phyloP scores from a whole-genome alignment of 192 early-diverging fungal species.

The Backusella circina region DNA sequence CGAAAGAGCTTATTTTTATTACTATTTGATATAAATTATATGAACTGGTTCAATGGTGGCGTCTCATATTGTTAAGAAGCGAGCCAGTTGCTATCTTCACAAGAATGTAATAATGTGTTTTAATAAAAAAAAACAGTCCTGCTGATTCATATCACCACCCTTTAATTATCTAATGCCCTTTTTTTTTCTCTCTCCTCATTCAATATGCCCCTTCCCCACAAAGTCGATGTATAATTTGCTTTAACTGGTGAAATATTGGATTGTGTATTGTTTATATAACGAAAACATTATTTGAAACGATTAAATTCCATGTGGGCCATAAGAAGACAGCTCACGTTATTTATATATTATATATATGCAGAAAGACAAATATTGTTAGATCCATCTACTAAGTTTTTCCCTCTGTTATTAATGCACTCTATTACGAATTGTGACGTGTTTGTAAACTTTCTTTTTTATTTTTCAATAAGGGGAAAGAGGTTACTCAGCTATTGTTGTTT shows the following conservation, averaged over 20 bases:
- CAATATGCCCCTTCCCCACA: too few species aligned
- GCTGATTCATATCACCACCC: not conserved
- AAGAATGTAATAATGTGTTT: too few species aligned
- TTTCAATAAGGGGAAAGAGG: slow-evolving; percentile 31
- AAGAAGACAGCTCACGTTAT: not conserved
- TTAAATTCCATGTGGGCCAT: slow-evolving; percentile 32
- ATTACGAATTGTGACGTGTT: slow-evolving; percentile 17
- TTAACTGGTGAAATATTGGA: too few species aligned
- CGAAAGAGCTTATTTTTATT: too few species aligned
- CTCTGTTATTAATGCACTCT: slow-evolving; percentile 30
- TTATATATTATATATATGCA: slow-evolving; percentile 59
- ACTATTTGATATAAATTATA: too few species aligned
- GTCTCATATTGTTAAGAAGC: too few species aligned
- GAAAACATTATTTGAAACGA: slow-evolving; percentile 42
- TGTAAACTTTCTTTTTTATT: slow-evolving; percentile 79
- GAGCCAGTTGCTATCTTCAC: too few species aligned
- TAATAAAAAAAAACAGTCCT: too few species aligned
- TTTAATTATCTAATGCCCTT: slow-evolving; percentile 39
- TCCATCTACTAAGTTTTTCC: slow-evolving; percentile 55
- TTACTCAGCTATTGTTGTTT: not conserved
- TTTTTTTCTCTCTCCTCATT: too few species aligned
- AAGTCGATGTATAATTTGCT: too few species aligned
- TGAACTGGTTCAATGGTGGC: too few species aligned
- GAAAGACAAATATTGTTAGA: slow-evolving; percentile 66
- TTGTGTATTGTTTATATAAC: too few species aligned